Evolutionary conservation across 495 filamentous ascomycete genomes (phyloP).

Genomic region (Neurospora africana): DNA sequence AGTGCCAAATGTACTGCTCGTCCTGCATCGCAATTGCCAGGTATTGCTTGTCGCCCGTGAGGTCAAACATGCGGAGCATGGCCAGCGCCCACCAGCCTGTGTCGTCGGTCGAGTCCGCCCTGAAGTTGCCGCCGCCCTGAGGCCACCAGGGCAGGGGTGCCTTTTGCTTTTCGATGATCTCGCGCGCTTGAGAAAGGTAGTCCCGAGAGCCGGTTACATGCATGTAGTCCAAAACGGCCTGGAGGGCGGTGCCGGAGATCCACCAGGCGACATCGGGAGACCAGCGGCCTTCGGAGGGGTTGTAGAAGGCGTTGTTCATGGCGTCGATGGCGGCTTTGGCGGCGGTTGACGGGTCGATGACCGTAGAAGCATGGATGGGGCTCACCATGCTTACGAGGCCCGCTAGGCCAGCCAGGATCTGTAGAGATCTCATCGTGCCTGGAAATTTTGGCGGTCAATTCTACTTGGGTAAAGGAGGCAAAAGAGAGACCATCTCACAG

Average conservation of each 20-base stretch:
- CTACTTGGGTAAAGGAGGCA: neutral
- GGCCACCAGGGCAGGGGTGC: slow-evolving; percentile 28
- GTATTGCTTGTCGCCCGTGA: slow-evolving; percentile 42
- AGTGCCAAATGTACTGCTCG: slow-evolving; percentile 46
- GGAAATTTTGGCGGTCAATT: neutral
- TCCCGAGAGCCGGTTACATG: slow-evolving; percentile 17
- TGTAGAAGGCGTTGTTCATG: slow-evolving; percentile 28
- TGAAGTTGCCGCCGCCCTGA: slow-evolving; percentile 31
- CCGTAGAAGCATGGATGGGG: neutral
- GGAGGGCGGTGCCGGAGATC: slow-evolving; percentile 32
- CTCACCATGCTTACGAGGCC: neutral
- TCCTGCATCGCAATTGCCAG: slow-evolving; percentile 44
- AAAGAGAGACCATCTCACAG: neutral
- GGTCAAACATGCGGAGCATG: slow-evolving; percentile 51
- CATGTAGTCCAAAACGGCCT: slow-evolving; percentile 30
- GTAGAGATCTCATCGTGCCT: neutral
- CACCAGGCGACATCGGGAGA: slow-evolving; percentile 27
- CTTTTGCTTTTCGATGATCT: slow-evolving; percentile 25
- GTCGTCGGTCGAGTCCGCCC: slow-evolving; percentile 54
- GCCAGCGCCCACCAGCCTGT: slow-evolving; percentile 61
- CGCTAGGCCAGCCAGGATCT: neutral
- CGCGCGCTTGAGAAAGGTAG: slow-evolving; percentile 22
- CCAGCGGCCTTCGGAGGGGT: slow-evolving; percentile 26
- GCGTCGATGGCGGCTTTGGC: slow-evolving; percentile 24
- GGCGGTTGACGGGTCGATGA: slow-evolving; percentile 5